phyloP scores from a whole-genome alignment of 2,329 filamentous ascomycete genomes.

The Esteya vermicola region DNA sequence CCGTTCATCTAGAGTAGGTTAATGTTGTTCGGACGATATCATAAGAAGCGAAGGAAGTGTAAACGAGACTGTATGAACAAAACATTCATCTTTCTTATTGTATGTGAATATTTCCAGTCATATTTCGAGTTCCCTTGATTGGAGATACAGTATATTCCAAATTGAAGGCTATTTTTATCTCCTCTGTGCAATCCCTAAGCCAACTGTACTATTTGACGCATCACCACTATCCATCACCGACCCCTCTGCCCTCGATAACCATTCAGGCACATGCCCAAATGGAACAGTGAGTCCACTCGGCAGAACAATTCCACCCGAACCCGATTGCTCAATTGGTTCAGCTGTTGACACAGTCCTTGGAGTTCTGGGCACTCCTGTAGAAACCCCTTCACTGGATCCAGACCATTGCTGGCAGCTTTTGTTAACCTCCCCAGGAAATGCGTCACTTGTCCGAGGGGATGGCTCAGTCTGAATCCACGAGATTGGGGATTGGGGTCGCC shows the following conservation, averaged over 20 bases:
- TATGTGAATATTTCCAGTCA: too few relatives aligned
- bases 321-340: constrained; percentile 12
- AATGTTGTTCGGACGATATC: too few relatives aligned
- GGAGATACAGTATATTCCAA: too few relatives aligned
- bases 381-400: too few relatives aligned
- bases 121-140: too few relatives aligned
- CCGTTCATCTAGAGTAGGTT: too few relatives aligned
- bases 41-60: too few relatives aligned
- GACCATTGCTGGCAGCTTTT: constrained; percentile 17
- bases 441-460: constrained; percentile 19
- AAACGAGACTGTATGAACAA: too few relatives aligned
- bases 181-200: not conserved
- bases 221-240: not conserved
- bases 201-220: not conserved
- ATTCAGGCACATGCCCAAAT: constrained; percentile 9
- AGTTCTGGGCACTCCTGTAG: not conserved
- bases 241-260: not conserved
- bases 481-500: constrained; percentile 11
- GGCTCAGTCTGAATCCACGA: constrained; percentile 31
- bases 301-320: constrained; percentile 13
- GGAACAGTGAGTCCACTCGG: constrained; percentile 12
- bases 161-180: too few relatives aligned
- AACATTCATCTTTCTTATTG: too few relatives aligned
- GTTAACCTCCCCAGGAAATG: constrained; percentile 16
- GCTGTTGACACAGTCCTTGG: not conserved